Evolutionary conservation across 768 basidiomycete genomes (phyloP).

Genomic region (Dioszegia crocea): DNA sequence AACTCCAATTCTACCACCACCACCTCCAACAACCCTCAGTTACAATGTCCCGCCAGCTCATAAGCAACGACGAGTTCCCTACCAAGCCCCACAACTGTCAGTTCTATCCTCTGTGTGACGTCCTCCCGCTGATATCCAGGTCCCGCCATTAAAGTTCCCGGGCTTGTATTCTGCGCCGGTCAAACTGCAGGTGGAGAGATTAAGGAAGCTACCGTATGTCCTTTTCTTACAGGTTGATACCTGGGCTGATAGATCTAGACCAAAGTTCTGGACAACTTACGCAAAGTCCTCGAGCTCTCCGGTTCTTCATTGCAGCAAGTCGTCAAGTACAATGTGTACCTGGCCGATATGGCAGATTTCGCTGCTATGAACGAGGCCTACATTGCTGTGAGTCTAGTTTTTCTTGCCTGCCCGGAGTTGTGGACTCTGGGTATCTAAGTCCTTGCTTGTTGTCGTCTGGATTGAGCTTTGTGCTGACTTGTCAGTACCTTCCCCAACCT

Average conservation of each 20-base stretch:
- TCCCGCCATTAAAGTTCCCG: constrained; percentile 39
- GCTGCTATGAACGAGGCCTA: constrained; percentile 18
- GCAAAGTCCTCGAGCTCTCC: constrained; percentile 33
- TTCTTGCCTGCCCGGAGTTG: too few species aligned
- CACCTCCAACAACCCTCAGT: background rate
- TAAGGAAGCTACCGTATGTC: constrained; percentile 35
- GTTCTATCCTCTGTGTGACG: too few species aligned
- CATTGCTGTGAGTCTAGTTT: constrained; percentile 26
- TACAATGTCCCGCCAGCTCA: constrained; percentile 33
- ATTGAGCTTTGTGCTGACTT: background rate
- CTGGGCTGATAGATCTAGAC: background rate
- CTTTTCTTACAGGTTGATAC: background rate
- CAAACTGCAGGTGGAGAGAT: constrained; percentile 38
- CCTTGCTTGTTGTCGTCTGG: background rate
- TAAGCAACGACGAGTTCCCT: constrained; percentile 38
- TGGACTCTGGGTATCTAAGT: too few species aligned
- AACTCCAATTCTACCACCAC: background rate
- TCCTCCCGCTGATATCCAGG: constrained; percentile 11
- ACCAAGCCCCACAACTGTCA: constrained; percentile 43
- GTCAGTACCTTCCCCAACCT: background rate
- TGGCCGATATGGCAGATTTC: constrained; percentile 16
- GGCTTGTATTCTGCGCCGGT: constrained; percentile 41
- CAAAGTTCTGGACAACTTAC: constrained; percentile 18
- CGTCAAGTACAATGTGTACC: constrained; percentile 20
- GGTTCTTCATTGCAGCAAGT: constrained; percentile 32